Conservation (phyloP, 2,329 filamentous ascomycete species). For the Mycosphaerella sp. region DNA sequence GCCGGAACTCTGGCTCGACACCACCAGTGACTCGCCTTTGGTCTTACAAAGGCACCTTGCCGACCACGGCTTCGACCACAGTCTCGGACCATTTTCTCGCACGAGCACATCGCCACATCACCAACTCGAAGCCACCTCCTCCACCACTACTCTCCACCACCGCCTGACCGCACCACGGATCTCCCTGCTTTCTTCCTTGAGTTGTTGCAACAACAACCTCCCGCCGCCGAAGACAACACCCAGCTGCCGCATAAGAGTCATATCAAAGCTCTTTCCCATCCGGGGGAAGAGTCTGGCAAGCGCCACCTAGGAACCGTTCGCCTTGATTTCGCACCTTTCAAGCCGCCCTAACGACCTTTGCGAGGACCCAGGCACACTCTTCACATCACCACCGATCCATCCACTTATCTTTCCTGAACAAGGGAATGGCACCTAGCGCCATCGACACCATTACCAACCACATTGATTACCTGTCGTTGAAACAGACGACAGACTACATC, state of each 20-base stretch:
- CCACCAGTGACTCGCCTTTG: conserved; percentile 28
- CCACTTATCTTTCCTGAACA: conserved; percentile 23
- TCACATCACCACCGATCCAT: conserved; percentile 9
- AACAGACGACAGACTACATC: conserved; percentile 22
- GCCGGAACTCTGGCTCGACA: conserved; percentile 11
- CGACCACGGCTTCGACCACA: conserved; percentile 42
- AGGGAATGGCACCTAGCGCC: conserved; percentile 67
- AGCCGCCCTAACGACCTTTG: conserved; percentile 76
- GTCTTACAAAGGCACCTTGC: conserved; percentile 37
- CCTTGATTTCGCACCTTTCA: conserved; percentile 85
- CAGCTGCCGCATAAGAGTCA: conserved; percentile 99
- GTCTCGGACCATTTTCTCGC: conserved; percentile 26
- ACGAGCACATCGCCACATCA: conserved; percentile 42
- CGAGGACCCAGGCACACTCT: conserved; percentile 17
- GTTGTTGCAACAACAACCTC: conserved; percentile 40
- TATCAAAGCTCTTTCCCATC: conserved; percentile 94
- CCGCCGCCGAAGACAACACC: conserved; percentile 50
- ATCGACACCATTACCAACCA: conserved; percentile 44
- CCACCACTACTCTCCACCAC: conserved; percentile 36
- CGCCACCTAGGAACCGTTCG: conserved; percentile 62
- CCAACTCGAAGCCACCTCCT: conserved; percentile 46
- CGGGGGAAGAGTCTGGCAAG: conserved; percentile 99
- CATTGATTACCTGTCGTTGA: conserved; percentile 36
- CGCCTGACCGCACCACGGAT: conserved; percentile 30
- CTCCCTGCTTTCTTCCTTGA: conserved; percentile 41